Evolutionary conservation across 164 flowering plant genomes (phyloP), one percentile per base, ranked within the genome.

Genomic region (Amborella trichopoda): DNA sequence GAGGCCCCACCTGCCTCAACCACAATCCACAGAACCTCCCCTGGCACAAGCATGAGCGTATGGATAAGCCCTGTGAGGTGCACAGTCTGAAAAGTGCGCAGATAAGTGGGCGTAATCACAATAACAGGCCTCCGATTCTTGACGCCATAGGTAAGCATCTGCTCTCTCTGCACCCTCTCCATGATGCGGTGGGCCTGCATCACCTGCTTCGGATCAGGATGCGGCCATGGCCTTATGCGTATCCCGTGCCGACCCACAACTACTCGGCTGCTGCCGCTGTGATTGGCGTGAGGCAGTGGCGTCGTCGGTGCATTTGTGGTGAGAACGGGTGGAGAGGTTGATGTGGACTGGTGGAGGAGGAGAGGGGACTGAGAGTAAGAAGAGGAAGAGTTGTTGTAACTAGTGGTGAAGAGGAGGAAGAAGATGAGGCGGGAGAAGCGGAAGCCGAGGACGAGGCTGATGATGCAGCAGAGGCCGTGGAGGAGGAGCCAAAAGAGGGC

Each of bases 201-300:
- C 21, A 81, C 94, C 72, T 90, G 96, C 3, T 25, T 58, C 48
- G 87, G 81, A 61, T 86, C 61, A 46, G 98, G 98, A 39, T 86
- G 95, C 34, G 98, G 98, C 89, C 91, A 83, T 27, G 91, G 87
- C 38, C 96, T 70, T 60, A 86, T 74, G 48, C 68, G 75, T 55
- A 90, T 90, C 77, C 96, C 96, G 52, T 86, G 98, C 42, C 98
- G 67, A 26, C 98, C 96, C 0, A 90, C 98, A 51, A 86, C 89
- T 21, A 90, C 95, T 28, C 82, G 48, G 47, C 76, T 72, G 37
- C 56, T 60, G 16, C 59, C 58, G 26, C 51, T 48, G 45, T 68
- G 72, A n/a, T 46, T 52, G 10, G 23, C 25, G n/a, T 3, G 44
- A 33, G 30, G 26, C 13, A 22, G 24, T 12, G 27, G 47, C n/a